phyloP scores from a whole-genome alignment of 2,329 filamentous ascomycete genomes.

The Geoglossum cookeanum region DNA sequence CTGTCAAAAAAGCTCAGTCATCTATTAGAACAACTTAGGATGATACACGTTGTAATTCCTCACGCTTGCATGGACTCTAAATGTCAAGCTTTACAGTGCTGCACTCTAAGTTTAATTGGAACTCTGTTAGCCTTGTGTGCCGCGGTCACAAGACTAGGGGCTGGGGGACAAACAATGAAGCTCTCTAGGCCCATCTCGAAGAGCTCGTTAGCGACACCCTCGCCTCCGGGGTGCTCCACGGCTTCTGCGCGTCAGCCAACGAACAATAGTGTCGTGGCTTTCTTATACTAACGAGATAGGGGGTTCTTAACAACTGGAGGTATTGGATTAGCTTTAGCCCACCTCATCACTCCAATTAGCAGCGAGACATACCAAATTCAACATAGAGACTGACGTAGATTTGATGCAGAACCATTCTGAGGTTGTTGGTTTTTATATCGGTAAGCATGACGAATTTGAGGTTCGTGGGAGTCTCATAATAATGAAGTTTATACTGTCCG shows the following conservation, averaged over 20 bases:
- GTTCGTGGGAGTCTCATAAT: conserved; percentile 93
- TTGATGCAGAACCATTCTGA: conserved; percentile 88
- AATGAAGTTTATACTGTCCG: conserved; percentile 92
- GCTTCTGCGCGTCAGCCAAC: conserved; percentile 14
- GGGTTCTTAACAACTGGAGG: conserved; percentile 50
- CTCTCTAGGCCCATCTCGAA: conserved; percentile 58
- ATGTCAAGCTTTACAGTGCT: neutral
- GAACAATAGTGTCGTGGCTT: neutral
- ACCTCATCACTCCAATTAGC: neutral
- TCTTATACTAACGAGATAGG: conserved; percentile 28
- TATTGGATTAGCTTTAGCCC: neutral
- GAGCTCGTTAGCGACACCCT: conserved; percentile 50
- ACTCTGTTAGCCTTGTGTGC: neutral
- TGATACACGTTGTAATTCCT: neutral
- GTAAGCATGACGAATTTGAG: conserved; percentile 95
- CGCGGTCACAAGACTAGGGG: neutral
- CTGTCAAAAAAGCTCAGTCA: neutral
- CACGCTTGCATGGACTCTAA: neutral
- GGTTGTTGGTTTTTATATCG: conserved; percentile 71
- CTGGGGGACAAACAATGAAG: conserved; percentile 40
- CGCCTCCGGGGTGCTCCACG: conserved; percentile 48
- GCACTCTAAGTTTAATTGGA: neutral
- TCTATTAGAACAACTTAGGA: neutral
- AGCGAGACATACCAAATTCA: conserved; percentile 52
- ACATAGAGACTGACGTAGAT: conserved; percentile 98